Percentiles rank a stretch among this genome's conserved stretches.
Evolutionary conservation across 2,329 filamentous ascomycete species (phyloP).

Genomic region (Helotiales sp.): DNA sequence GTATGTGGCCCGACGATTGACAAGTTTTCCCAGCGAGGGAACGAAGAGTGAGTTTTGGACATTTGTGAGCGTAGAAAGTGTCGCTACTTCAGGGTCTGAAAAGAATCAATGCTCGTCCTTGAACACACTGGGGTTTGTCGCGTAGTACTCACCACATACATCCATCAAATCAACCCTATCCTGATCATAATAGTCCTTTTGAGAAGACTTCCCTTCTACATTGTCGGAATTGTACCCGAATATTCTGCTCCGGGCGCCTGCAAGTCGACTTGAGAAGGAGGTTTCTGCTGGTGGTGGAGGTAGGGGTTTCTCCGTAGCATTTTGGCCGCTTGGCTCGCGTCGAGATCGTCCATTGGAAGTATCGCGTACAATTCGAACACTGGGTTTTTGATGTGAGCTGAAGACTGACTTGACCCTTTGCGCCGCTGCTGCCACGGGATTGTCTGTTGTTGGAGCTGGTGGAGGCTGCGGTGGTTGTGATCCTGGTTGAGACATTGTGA

Average conservation of each 20-base stretch:
- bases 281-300: constrained; percentile 12
- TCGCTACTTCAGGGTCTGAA: constrained; percentile 80
- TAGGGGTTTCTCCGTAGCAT: constrained; percentile 21
- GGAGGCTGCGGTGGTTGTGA: constrained; percentile 19
- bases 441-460: constrained; percentile 28
- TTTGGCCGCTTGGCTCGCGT: constrained; percentile 5
- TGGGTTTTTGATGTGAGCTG: constrained; percentile 32
- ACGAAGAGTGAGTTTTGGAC: constrained; percentile 89
- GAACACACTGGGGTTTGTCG: background rate
- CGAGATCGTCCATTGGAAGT: constrained; percentile 21
- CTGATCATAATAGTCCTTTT: constrained; percentile 57
- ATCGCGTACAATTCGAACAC: constrained; percentile 35
- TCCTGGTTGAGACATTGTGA: constrained; percentile 16
- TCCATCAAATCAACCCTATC: constrained; percentile 72
- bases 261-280: constrained; percentile 27
- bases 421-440: constrained; percentile 35
- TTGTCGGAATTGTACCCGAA: background rate
- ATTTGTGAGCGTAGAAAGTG: constrained; percentile 82
- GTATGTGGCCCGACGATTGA: constrained; percentile 65
- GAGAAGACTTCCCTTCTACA: background rate
- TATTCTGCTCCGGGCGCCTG: constrained; percentile 5
- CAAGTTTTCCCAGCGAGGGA: constrained; percentile 72
- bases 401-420: constrained; percentile 36
- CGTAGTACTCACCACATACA: constrained; percentile 60
- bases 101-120: constrained; percentile 34